Evolutionary conservation across 1,139 yeast genomes (phyloP), one percentile per base, ranked within the genome.

Genomic region (Protomyces gravidus): DNA sequence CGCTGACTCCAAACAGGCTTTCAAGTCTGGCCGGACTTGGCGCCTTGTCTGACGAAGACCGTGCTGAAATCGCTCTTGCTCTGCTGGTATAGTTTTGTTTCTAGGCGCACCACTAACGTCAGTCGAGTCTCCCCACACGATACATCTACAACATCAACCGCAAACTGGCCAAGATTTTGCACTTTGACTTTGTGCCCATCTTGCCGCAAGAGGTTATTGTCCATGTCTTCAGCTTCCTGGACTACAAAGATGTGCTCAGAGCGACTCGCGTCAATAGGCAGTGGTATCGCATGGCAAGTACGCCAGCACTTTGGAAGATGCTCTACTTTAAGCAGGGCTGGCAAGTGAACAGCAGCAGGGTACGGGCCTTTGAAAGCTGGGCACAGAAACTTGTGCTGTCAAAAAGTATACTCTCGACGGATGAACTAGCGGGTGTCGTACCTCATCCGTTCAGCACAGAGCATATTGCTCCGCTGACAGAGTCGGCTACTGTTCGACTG

Each of bases 241-340:
- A 49, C 33, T 50, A 39, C 36, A 47, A 45, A 17, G 64, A 62
- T 25, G 52, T 62, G 3, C 39, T 62, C 6, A 39, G 47, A 3
- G 52, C 60, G 11, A 50, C 55, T 19, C 30, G 48, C 2, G 61
- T 62, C 19, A 53, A 57, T 26, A 57, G 49, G 17, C 45, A 46
- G 17, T 62, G 64, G 64, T 52, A 53, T 17, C 27, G 56, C 5
- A 30, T 55, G 15, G 52, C 63, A 33, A 57, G 53, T 17, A 49
- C 59, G 23, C 62, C 64, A 6, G 39, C 39, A 5, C 30, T 62
- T 27, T 62, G 64, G 64, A 50, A 55, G 53, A 30, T 50, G 25
- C 32, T 62, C 23, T 62, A 51, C 59, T 32, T 45, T n/a, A 59
- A 40, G 23, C 53, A 62, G 9, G 64, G 53, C 6, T 62, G 64